These are phyloP conservation scores for Aureobasidium musti DNA, from an alignment of 2,329 filamentous ascomycete genomes.

Conservation along the genomic window DNA sequence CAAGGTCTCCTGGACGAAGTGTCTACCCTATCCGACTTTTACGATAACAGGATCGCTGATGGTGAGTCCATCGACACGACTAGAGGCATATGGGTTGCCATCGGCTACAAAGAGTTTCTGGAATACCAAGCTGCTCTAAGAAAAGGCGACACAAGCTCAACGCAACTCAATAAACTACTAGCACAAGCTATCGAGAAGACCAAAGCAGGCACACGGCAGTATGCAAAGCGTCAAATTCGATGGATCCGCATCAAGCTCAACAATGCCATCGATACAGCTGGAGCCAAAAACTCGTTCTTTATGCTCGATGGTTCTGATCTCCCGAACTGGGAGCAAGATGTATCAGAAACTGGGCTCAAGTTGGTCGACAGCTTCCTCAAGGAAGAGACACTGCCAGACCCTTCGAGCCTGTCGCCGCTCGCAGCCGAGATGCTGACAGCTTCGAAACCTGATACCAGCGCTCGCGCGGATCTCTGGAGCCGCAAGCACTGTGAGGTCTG, in stretches of 20 bases:
- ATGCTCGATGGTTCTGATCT: constrained; percentile 78
- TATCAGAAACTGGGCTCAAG: constrained; percentile 64
- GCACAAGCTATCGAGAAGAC: constrained; percentile 68
- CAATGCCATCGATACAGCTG: constrained; percentile 62
- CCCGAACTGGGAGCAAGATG: constrained; percentile 60
- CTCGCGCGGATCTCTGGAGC: constrained; percentile 50
- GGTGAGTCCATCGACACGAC: constrained; percentile 65
- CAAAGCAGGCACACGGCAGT: constrained; percentile 81
- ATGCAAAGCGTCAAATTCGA: constrained; percentile 77
- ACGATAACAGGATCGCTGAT: constrained; percentile 38
- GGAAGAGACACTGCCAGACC: constrained; percentile 56
- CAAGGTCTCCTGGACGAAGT: constrained; percentile 66
- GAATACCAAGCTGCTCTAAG: constrained; percentile 59
- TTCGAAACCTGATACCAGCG: constrained; percentile 53
- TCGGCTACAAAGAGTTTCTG: constrained; percentile 91
- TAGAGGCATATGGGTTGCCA: constrained; percentile 92
- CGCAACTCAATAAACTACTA: constrained; percentile 59
- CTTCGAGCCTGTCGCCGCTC: constrained; percentile 57
- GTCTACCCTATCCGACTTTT: constrained; percentile 53
- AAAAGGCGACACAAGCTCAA: constrained; percentile 36
- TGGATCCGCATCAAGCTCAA: constrained; percentile 88
- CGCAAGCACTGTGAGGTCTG: constrained; percentile 72
- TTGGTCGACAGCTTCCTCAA: constrained; percentile 66
- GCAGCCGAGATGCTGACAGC: constrained; percentile 61
- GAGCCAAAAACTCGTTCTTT: constrained; percentile 63